Percentiles rank a stretch among this genome's conserved stretches.
These are phyloP conservation scores for Bassia scoparia DNA, from an alignment of 148 eudicot species.

Conservation along the genomic window DNA sequence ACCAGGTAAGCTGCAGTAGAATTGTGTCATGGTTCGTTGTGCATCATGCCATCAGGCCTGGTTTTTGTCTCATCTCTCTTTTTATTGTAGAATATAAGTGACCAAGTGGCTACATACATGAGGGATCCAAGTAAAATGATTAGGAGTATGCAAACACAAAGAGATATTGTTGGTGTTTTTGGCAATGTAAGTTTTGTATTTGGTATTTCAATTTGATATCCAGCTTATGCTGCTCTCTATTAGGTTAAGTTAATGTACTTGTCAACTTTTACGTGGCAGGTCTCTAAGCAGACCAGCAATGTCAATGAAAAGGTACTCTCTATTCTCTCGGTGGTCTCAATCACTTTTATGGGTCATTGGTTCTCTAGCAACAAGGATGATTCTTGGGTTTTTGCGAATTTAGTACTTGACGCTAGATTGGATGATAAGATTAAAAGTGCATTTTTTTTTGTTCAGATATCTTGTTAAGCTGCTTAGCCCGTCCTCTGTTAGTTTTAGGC, in stretches of 20 bases:
- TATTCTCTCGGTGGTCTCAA: background rate
- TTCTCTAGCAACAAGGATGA: too few species aligned
- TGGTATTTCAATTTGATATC: background rate
- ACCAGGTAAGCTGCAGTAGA: slow-evolving; percentile 51
- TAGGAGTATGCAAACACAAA: slow-evolving; percentile 80
- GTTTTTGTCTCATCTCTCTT: slow-evolving; percentile 5
- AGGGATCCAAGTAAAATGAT: slow-evolving; percentile 93
- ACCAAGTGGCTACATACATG: slow-evolving; percentile 88
- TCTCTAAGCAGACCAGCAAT: slow-evolving; percentile 28
- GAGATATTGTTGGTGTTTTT: slow-evolving; percentile 60
- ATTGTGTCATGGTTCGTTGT: background rate
- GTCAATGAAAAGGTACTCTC: slow-evolving; percentile 48
- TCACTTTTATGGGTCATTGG: too few species aligned
- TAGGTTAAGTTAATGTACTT: slow-evolving; percentile 9
- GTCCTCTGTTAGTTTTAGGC: background rate
- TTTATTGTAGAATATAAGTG: slow-evolving; percentile 64
- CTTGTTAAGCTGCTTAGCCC: background rate
- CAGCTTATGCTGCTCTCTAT: background rate
- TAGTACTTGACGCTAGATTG: background rate
- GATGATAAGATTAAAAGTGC: background rate
- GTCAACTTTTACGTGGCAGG: slow-evolving; percentile 38
- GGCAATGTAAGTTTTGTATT: slow-evolving; percentile 58
- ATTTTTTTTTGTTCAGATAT: background rate
- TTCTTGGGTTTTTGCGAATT: background rate
- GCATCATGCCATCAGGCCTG: slow-evolving; percentile 8